These are phyloP conservation scores for sweet orange (Citrus sinensis) DNA, from an alignment of 345 rosid species.

Conservation along the genomic window DNA sequence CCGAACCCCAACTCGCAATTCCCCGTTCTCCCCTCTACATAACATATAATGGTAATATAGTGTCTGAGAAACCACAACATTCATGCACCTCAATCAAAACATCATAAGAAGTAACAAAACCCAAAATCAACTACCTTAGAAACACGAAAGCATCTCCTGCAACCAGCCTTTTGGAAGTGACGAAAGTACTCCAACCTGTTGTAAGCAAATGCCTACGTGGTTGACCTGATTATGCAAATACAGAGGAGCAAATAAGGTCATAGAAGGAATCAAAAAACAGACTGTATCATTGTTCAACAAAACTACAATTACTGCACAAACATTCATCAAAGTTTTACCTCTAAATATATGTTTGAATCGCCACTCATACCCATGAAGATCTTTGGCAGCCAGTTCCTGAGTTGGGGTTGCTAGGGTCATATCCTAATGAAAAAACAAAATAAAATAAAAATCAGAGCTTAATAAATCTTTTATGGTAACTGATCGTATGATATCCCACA, in stretches of 20 bases:
- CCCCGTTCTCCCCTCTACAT: slow-evolving; percentile 52
- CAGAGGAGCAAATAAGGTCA: not conserved
- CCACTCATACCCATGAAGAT: slow-evolving; percentile 79
- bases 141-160: slow-evolving; percentile 80
- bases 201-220: slow-evolving; percentile 80
- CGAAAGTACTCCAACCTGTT: slow-evolving; percentile 83
- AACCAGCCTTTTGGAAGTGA: slow-evolving; percentile 61
- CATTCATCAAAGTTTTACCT: slow-evolving; percentile 35
- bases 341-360: slow-evolving; percentile 75
- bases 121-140: slow-evolving; percentile 43
- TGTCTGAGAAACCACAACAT: slow-evolving; percentile 1
- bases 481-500: not conserved
- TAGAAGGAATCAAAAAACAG: not conserved
- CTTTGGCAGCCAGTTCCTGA: slow-evolving; percentile 68
- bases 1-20: slow-evolving; percentile 62
- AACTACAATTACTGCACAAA: not conserved
- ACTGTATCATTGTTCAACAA: not conserved
- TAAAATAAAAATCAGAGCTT: not conserved
- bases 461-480: not conserved
- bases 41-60: not conserved
- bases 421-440: slow-evolving; percentile 27
- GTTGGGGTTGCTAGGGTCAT: slow-evolving; percentile 56
- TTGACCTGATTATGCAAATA: slow-evolving; percentile 43
- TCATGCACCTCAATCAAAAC: not conserved
- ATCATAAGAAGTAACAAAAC: not conserved